Conservation (phyloP, 179 eudicot genomes). For the Pouteria campechiana region DNA sequence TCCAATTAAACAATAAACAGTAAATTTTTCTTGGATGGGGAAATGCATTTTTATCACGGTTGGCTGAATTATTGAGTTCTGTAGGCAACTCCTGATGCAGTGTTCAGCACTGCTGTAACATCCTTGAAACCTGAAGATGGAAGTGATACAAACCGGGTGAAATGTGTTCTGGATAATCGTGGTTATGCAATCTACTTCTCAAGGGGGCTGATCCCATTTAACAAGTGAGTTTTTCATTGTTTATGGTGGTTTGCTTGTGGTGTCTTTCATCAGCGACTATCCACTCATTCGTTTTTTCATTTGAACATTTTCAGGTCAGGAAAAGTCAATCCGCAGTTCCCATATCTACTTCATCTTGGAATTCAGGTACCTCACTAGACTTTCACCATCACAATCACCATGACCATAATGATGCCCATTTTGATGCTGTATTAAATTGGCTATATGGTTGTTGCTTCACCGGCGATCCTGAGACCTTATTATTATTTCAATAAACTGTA, state of each 20-base stretch:
- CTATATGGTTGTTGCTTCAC: too few species aligned
- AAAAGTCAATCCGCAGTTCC: slow-evolving; percentile 63
- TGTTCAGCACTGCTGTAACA: slow-evolving; percentile 94
- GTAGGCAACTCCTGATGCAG: slow-evolving; percentile 91
- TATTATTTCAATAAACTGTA: too few species aligned
- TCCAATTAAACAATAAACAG: too few species aligned
- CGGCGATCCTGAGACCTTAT: too few species aligned
- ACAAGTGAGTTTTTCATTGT: slow-evolving; percentile 45
- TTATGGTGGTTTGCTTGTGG: neutral
- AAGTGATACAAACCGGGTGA: slow-evolving; percentile 86
- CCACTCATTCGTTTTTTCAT: neutral
- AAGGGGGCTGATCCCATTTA: slow-evolving; percentile 80
- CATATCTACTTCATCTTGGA: slow-evolving; percentile 88
- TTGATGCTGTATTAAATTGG: too few species aligned
- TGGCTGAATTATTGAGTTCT: slow-evolving; percentile 3
- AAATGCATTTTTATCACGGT: too few species aligned
- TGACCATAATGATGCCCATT: too few species aligned
- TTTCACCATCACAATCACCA: too few species aligned
- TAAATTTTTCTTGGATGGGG: too few species aligned
- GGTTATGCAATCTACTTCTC: slow-evolving; percentile 94
- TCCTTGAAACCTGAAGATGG: slow-evolving; percentile 82
- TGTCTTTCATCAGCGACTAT: neutral
- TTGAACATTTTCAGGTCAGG: slow-evolving; percentile 49
- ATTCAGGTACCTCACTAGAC: too few species aligned
- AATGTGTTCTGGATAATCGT: slow-evolving; percentile 74